Evolutionary conservation across 2,329 filamentous ascomycete genomes (phyloP).

Genomic region (Nothopassalora personata): DNA sequence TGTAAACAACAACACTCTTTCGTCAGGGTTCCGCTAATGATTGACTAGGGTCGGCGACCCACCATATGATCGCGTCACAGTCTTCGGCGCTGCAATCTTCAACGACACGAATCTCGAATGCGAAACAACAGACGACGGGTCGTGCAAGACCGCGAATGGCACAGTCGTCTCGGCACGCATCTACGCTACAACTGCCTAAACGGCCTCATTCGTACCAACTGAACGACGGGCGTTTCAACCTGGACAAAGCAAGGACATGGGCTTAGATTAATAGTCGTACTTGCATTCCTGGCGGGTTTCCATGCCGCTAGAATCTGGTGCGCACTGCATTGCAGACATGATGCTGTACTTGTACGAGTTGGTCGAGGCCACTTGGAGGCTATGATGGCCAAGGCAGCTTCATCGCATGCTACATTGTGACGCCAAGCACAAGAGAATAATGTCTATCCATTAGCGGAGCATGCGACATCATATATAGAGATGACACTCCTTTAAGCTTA

Average conservation of each 20-base stretch:
- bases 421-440: neutral
- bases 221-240: neutral
- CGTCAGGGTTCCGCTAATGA: neutral
- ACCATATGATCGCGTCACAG: constrained; percentile 27
- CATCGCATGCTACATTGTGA: neutral
- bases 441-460: neutral
- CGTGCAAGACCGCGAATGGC: constrained; percentile 13
- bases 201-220: neutral
- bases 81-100: constrained; percentile 22
- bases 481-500: neutral
- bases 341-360: neutral
- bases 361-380: neutral
- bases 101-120: constrained; percentile 13
- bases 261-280: neutral
- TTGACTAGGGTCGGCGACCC: constrained; percentile 24
- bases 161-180: constrained; percentile 13
- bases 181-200: constrained; percentile 14
- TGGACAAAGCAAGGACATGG: neutral
- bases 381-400: neutral
- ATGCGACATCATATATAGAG: neutral
- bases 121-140: constrained; percentile 1
- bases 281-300: neutral
- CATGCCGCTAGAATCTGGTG: neutral
- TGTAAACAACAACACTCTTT: constrained; percentile 8
- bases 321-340: neutral